Conservation (phyloP, 257 asterid genomes). For the Euphrasia confusa region DNA sequence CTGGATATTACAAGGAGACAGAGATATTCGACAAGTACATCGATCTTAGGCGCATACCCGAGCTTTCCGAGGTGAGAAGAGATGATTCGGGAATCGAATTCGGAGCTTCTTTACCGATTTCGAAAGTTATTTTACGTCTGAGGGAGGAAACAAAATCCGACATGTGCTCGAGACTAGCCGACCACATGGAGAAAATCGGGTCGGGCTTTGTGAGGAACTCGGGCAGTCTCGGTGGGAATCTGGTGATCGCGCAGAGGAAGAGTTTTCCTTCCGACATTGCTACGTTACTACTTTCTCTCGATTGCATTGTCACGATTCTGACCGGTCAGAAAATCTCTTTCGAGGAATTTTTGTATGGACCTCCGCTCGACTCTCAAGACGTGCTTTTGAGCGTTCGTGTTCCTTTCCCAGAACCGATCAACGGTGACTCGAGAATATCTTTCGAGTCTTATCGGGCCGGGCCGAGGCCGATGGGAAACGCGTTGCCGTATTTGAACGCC, state of each 20-base stretch:
- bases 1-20: not conserved
- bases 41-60: constrained; percentile 48
- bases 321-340: constrained; percentile 26
- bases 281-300: constrained; percentile 53
- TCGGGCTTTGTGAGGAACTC: constrained; percentile 54
- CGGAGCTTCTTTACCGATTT: constrained; percentile 59
- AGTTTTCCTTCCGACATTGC: constrained; percentile 65
- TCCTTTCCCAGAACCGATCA: constrained; percentile 36
- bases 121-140: constrained; percentile 42
- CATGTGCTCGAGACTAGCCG: constrained; percentile 39
- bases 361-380: constrained; percentile 43
- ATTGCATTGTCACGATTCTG: constrained; percentile 22
- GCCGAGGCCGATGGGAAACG: constrained; percentile 70
- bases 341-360: constrained; percentile 47
- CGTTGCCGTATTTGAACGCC: constrained; percentile 62
- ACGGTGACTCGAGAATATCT: constrained; percentile 29
- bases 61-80: constrained; percentile 39
- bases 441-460: constrained; percentile 59
- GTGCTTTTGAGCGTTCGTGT: constrained; percentile 53
- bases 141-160: constrained; percentile 29
- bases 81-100: constrained; percentile 40
- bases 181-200: constrained; percentile 65
- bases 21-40: constrained; percentile 24
- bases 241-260: constrained; percentile 63
- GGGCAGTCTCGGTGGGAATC: constrained; percentile 64